Conservation (phyloP, 495 filamentous ascomycete species). For the Xylaria castorea region DNA sequence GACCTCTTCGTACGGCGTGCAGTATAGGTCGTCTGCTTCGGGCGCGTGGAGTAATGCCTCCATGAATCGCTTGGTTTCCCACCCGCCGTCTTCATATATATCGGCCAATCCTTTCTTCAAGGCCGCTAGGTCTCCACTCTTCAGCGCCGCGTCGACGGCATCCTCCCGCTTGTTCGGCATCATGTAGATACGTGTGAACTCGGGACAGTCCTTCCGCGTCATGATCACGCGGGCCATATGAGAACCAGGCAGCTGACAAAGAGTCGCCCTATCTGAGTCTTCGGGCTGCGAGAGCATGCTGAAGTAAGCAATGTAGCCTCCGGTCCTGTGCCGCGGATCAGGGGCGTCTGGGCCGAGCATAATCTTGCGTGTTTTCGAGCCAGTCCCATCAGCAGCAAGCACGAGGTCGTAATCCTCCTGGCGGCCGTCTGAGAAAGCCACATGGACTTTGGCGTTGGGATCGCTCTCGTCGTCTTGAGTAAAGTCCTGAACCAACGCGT, state of each 20-base stretch:
- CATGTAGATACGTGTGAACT: conserved; percentile 40
- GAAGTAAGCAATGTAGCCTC: conserved; percentile 49
- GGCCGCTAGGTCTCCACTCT: conserved; percentile 27
- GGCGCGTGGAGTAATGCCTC: conserved; percentile 18
- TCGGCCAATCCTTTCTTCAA: conserved; percentile 25
- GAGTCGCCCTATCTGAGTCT: conserved; percentile 33
- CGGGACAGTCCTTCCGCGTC: conserved; percentile 38
- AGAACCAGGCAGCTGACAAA: conserved; percentile 30
- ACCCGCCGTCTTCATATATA: conserved; percentile 26
- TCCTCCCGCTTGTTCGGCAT: conserved; percentile 27
- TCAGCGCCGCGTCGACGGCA: conserved; percentile 22
- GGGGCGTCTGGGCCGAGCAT: conserved; percentile 39
- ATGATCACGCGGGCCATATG: conserved; percentile 33
- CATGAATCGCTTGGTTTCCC: conserved; percentile 28
- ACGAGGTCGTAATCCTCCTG: conserved; percentile 53
- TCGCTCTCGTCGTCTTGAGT: conserved; percentile 35
- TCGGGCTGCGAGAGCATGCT: conserved; percentile 39
- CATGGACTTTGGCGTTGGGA: conserved; percentile 40
- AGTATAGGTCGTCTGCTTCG: conserved; percentile 31
- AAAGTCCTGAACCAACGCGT: conserved; percentile 39
- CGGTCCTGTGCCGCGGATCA: conserved; percentile 37
- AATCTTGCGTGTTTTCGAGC: conserved; percentile 50
- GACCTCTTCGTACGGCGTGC: conserved; percentile 45
- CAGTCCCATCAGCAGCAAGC: conserved; percentile 57
- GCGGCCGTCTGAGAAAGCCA: conserved; percentile 47